Evolutionary conservation across 768 basidiomycete genomes (phyloP), one percentile per base, ranked within the genome.

Genomic region (Serendipita sp.): DNA sequence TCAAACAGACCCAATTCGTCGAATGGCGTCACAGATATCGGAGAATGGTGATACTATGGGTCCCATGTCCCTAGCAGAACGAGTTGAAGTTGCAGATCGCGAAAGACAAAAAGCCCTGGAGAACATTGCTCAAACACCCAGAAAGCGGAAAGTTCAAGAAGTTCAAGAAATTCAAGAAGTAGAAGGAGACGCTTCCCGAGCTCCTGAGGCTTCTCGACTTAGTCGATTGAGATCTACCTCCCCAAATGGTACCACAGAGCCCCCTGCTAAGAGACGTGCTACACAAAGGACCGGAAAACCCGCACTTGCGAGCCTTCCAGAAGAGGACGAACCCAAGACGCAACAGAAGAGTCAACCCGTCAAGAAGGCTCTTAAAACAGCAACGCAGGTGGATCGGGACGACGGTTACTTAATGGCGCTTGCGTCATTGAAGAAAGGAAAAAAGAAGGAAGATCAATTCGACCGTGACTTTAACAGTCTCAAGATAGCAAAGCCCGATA

Each of bases 401-500:
- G 75, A 75, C 1, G 80, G 78, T 0, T 89, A 89, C 70, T 75
- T 89, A 34, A 85, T 83, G 66, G 88, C 88, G 0, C 75, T 90
- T 32, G 86, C 88, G 7, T 86, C 86, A 1, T 85, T 76, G 24
- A 89, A 87, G 69, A 78, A 79, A 18, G 85, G 83, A 0, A 87
- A 85, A 76, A 84, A 79, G 70, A 68, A 74, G 1, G 86, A 87
- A 70, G 85, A 88, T 69, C 76, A 77, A 3, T 88, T 88, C 66
- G 88, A 91, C 73, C 79, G 85, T 16, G 88, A 90, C 65, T 91
- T 91, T 70, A 88, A 89, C 70, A 82, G 85, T 48, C 75, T 90
- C 65, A 83, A 81, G 68, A 86, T 90, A 51, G 79, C 83, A 3
- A 85, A 82, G 69, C 84, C 86, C 2, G 81, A 82, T 60, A 67